phyloP scores from a whole-genome alignment of 1,139 yeast genomes.

The Debaryomyces psychrophilus region DNA sequence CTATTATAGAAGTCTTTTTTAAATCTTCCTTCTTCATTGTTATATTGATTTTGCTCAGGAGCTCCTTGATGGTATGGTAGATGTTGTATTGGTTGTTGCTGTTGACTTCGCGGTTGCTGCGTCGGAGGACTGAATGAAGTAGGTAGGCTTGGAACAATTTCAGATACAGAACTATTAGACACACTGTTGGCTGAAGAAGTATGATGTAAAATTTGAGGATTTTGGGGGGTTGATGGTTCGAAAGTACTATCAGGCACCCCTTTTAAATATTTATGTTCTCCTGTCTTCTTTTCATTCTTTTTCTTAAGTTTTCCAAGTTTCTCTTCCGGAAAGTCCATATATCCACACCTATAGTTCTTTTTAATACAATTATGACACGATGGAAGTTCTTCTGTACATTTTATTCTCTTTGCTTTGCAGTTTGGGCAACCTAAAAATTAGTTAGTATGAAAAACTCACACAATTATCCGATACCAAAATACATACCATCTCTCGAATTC shows the following conservation, averaged over 20 bases:
- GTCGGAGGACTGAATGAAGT: neutral
- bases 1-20: slow-evolving; percentile 15
- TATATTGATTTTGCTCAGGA: neutral
- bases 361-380: slow-evolving; percentile 44
- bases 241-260: neutral
- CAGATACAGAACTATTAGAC: neutral
- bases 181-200: neutral
- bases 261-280: slow-evolving; percentile 2
- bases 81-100: neutral
- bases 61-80: neutral
- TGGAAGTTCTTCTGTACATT: slow-evolving; percentile 50
- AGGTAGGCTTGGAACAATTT: neutral
- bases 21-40: neutral
- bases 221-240: slow-evolving; percentile 1
- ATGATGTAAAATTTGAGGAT: neutral
- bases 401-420: slow-evolving; percentile 48
- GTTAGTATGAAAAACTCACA: slow-evolving; percentile 10
- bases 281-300: slow-evolving; percentile 34
- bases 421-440: slow-evolving; percentile 41
- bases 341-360: slow-evolving; percentile 46
- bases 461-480: neutral
- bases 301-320: slow-evolving; percentile 35
- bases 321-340: slow-evolving; percentile 45
- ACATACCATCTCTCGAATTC: slow-evolving; percentile 47
- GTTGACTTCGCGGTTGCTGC: neutral